Percentiles rank a stretch among this genome's conserved stretches.
Conservation (phyloP, 495 filamentous ascomycete species). For the Aspergillus nanangensis region DNA sequence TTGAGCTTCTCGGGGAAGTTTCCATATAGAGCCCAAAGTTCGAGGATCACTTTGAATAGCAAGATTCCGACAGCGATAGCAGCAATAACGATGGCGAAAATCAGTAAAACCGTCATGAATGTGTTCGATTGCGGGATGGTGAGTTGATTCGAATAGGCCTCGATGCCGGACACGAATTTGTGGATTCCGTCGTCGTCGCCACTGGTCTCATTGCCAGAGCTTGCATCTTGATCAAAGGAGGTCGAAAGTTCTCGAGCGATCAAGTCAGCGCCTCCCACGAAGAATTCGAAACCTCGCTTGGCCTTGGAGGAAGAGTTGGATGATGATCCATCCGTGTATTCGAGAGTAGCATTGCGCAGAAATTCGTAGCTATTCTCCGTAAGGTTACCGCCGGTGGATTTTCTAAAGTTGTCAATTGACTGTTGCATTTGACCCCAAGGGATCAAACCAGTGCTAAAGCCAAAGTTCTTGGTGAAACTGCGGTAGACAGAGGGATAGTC, state of each 20-base stretch:
- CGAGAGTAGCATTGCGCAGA: conserved; percentile 67
- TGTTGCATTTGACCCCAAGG: conserved; percentile 75
- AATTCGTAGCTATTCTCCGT: conserved; percentile 72
- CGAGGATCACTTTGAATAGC: conserved; percentile 86
- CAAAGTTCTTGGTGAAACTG: conserved; percentile 89
- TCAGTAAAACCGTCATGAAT: conserved; percentile 91
- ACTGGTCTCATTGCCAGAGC: conserved; percentile 17
- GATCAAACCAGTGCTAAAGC: conserved; percentile 81
- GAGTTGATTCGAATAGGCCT: conserved; percentile 71
- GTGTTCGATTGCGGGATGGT: conserved; percentile 83
- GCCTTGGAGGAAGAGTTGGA: conserved; percentile 34
- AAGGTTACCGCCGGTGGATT: conserved; percentile 78
- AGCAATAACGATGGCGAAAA: conserved; percentile 84
- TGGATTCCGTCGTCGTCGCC: conserved; percentile 26
- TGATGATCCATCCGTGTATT: conserved; percentile 51
- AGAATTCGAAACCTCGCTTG: conserved; percentile 52
- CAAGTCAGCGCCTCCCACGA: conserved; percentile 41
- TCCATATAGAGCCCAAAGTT: conserved; percentile 86
- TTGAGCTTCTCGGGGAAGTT: conserved; percentile 76
- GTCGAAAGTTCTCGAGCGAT: conserved; percentile 47
- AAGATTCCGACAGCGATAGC: conserved; percentile 83
- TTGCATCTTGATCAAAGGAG: conserved; percentile 33
- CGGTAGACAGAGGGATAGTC: conserved; percentile 81
- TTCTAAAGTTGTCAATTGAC: conserved; percentile 82
- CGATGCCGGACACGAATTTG: conserved; percentile 60